phyloP scores from a whole-genome alignment of 192 early-diverging fungal species.

The Gaertneriomyces sp. region DNA sequence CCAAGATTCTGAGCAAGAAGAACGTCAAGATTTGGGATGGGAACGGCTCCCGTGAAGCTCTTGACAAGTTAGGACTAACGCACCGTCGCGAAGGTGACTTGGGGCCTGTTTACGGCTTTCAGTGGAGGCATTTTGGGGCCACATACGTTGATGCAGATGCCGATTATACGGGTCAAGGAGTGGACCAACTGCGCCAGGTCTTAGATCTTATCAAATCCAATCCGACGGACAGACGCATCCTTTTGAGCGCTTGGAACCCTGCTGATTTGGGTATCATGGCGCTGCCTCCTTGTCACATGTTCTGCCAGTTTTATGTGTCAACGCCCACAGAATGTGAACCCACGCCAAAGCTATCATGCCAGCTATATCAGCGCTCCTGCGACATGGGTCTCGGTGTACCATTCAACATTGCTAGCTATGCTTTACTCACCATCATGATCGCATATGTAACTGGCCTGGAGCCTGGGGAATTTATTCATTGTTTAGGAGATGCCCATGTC shows the following conservation, averaged over 20 bases:
- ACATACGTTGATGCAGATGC: conserved; percentile 75
- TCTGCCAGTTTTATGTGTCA: conserved; percentile 96
- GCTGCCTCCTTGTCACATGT: conserved; percentile 95
- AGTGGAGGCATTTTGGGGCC: conserved; percentile 99
- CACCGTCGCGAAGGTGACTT: conserved; percentile 82
- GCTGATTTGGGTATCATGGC: conserved; percentile 87
- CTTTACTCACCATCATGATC: conserved; percentile 84
- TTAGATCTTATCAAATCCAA: conserved; percentile 79
- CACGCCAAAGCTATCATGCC: conserved; percentile 68
- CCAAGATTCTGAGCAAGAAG: conserved; percentile 68
- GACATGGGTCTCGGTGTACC: conserved; percentile 97
- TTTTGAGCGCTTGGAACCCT: conserved; percentile 97
- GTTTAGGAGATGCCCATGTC: conserved; percentile 94
- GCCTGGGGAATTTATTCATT: conserved; percentile 84
- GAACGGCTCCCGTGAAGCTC: conserved; percentile 84
- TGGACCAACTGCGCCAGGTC: conserved; percentile 87
- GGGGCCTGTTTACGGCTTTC: conserved; percentile 96
- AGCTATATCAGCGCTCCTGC: conserved; percentile 90
- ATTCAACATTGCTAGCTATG: conserved; percentile 98
- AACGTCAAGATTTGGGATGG: conserved; percentile 57
- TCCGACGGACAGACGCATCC: conserved; percentile 87
- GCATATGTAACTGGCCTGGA: conserved; percentile 80
- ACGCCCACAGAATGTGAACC: conserved; percentile 41
- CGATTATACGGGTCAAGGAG: conserved; percentile 87
- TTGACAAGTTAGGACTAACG: conserved; percentile 77